A percentile compares a stretch with the other conserved stretches of the same genome.
These are phyloP conservation scores for Bothriochloa decipiens DNA, from an alignment of 176 grass and related monocot genomes.

Conservation along the genomic window DNA sequence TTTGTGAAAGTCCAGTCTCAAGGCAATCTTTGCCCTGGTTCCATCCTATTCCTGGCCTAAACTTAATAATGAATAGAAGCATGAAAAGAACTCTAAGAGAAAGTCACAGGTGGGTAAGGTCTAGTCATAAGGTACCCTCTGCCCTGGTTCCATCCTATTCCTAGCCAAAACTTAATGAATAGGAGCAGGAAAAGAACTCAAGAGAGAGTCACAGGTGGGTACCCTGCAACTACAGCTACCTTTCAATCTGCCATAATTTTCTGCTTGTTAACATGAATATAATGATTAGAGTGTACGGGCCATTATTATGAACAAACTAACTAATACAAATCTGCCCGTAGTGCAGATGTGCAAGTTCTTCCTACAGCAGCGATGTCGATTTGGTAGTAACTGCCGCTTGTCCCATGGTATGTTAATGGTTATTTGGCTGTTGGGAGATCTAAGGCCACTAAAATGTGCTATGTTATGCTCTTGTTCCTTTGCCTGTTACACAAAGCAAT, in stretches of 20 bases:
- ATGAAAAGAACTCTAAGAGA: neutral
- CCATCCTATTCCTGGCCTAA: neutral
- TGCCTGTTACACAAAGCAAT: constrained; percentile 13
- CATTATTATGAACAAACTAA: constrained; percentile 35
- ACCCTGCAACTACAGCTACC: neutral
- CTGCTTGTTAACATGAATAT: constrained; percentile 32
- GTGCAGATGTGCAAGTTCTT: constrained; percentile 99
- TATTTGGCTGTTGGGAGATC: constrained; percentile 31
- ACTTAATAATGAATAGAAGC: neutral
- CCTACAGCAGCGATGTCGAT: constrained; percentile 98
- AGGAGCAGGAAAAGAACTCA: too few species aligned
- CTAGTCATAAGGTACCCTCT: neutral
- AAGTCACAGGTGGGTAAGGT: constrained; percentile 23
- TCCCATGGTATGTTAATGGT: constrained; percentile 89
- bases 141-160: neutral
- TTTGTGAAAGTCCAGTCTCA: neutral
- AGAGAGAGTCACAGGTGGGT: constrained; percentile 18
- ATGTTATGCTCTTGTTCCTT: constrained; percentile 8
- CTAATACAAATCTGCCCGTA: constrained; percentile 65
- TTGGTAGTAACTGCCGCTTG: constrained; percentile 90
- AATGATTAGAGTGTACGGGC: neutral
- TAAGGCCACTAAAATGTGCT: constrained; percentile 24
- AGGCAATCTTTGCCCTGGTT: neutral
- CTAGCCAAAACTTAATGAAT: neutral
- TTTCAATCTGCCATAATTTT: constrained; percentile 25